Evolutionary conservation across 345 rosid genomes (phyloP).

Genomic region (Syzygium grande): DNA sequence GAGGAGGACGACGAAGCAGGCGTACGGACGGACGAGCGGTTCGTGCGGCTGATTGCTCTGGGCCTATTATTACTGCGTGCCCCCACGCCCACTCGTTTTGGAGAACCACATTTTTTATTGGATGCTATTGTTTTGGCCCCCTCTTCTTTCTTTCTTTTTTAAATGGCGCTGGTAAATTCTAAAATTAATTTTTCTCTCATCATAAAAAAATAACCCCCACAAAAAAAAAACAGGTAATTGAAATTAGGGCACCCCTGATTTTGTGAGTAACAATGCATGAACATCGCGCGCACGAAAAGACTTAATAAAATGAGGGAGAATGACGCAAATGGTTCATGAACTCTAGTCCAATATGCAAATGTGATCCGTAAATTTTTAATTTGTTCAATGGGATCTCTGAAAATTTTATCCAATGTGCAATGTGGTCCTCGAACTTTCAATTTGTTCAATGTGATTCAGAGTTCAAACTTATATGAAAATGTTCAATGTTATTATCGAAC

Average conservation of each 20-base stretch:
- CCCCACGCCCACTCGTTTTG: not conserved
- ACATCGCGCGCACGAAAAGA: rapidly evolving
- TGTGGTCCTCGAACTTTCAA: too few relatives aligned
- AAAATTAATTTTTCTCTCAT: not conserved
- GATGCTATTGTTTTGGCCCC: not conserved
- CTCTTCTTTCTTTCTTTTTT: not conserved
- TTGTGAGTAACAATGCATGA: not conserved
- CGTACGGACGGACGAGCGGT: not conserved
- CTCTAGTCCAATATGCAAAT: too few relatives aligned
- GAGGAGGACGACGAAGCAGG: not conserved
- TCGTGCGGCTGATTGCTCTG: not conserved
- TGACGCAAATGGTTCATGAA: too few relatives aligned
- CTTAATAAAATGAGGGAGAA: not conserved
- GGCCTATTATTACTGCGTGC: not conserved
- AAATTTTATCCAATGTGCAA: too few relatives aligned
- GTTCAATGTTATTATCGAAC: too few relatives aligned
- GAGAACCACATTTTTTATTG: not conserved
- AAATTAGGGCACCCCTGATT: not conserved
- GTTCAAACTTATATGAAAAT: too few relatives aligned
- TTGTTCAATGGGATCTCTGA: too few relatives aligned
- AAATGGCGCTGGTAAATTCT: not conserved
- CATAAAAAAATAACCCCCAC: not conserved
- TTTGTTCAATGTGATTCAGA: too few relatives aligned
- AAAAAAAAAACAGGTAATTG: not conserved
- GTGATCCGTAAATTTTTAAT: too few relatives aligned